Base-by-base conservation (phyloP, 139 green algal genomes). In the Haematococcus sp. region DNA sequence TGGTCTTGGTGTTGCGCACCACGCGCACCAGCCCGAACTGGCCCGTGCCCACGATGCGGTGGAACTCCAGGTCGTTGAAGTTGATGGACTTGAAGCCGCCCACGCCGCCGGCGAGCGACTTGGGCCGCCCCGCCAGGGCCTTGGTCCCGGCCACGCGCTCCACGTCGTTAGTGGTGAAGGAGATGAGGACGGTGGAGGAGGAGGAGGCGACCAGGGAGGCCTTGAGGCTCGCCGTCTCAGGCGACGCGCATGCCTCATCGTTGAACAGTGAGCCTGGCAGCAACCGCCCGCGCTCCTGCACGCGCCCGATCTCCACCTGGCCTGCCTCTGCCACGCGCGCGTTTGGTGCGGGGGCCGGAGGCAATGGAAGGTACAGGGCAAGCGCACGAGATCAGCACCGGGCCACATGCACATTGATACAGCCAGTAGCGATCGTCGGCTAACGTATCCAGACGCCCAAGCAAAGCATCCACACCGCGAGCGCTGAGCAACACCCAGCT, bases 1-100 rank as follows among this genome's bases (percentile, higher is more conserved):
- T 82, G 13, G 88, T 92, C 44, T 75, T 76, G 25, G 75, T 82
- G 64, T 92, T 86, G 25, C 81, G 81, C 66, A 93, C 89, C 27
- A 94, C 74, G 5, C 89, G 77, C 31, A 94, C 89, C 43, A 84
- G 67, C 2, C 89, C 89, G 80, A 92, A 94, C 76, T 94, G 87
- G 0, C 89, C 89, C 0, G 86, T 90, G 66, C 89, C 89, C 20
- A 94, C 81, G 30, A 93, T 84, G 16, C 89, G 76, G 49, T 89
- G 80, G 49, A 88, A 74, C 78, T 90, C 81, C 66, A 94, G 73
- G 73, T 94, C 86, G 2, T 68, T 46, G 65, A 90, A 91, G 71
- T 89, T 73, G 13, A 94, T 82, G 20, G 15, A 33, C 19, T 73
- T 76, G 76, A 82, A 82, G 68, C 68, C 68, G 7, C 32, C 31